These are phyloP conservation scores for Elaeagnus macrophylla DNA, from an alignment of 306 rosid species.

Conservation along the genomic window DNA sequence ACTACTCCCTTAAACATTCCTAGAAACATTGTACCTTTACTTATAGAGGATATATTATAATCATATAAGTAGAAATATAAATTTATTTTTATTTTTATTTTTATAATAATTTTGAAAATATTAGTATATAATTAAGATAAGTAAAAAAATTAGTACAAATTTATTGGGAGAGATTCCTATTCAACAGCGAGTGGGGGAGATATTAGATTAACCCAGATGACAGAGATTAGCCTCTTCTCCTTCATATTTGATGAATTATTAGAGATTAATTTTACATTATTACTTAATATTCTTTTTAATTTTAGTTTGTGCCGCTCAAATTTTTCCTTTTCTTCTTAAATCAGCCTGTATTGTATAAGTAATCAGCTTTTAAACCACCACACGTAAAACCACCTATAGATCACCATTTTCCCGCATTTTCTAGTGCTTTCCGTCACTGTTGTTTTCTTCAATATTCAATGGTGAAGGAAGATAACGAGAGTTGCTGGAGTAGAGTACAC, in stretches of 20 bases:
- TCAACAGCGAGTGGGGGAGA: not conserved
- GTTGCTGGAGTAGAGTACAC: slow-evolving; percentile 52
- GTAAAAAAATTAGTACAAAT: not conserved
- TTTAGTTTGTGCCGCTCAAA: not conserved
- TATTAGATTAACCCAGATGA: not conserved
- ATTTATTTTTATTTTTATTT: no score
- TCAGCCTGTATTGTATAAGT: slow-evolving; percentile 3
- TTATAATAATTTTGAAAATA: no score
- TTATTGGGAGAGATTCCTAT: not conserved
- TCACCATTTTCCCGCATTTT: slow-evolving; percentile 6
- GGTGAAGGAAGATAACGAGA: slow-evolving; percentile 68
- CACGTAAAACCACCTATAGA: slow-evolving; percentile 13
- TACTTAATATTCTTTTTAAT: not conserved
- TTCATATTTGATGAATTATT: not conserved
- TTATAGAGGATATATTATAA: no score
- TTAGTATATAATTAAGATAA: no score
- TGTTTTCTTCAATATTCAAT: slow-evolving; percentile 15
- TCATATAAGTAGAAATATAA: no score
- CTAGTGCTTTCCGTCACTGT: not conserved
- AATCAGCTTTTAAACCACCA: not conserved
- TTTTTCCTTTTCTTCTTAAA: slow-evolving; percentile 4
- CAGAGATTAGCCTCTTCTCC: not conserved
- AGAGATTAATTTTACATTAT: not conserved
- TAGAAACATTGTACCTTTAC: not conserved
- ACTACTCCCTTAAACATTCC: slow-evolving; percentile 17